Conservation (phyloP, 2,329 filamentous ascomycete species). For the Stachybotrys chlorohalonatus region DNA sequence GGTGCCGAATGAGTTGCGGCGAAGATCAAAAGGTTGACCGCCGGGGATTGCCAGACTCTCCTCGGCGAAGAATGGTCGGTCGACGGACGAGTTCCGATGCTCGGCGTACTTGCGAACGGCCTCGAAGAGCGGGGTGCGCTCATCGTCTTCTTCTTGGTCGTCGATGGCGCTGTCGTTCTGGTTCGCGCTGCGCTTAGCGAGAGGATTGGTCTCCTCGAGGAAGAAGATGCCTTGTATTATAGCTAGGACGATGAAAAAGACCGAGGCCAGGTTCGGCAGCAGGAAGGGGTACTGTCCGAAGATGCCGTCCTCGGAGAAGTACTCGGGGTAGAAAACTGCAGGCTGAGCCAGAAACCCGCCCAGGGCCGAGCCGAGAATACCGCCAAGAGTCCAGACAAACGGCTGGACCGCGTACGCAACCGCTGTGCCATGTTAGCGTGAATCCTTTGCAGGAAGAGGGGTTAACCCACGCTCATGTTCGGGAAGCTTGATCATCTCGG, state of each 20-base stretch:
- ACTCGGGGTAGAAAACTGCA: conserved; percentile 58
- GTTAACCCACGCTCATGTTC: conserved; percentile 58
- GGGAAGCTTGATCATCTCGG: conserved; percentile 81
- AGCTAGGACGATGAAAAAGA: conserved; percentile 54
- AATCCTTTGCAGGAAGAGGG: not conserved
- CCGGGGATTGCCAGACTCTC: conserved; percentile 11
- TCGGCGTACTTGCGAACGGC: conserved; percentile 7
- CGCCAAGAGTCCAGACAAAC: conserved; percentile 80
- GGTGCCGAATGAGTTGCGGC: conserved; percentile 29
- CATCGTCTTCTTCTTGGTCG: conserved; percentile 10
- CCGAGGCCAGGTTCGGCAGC: conserved; percentile 39
- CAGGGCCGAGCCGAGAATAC: conserved; percentile 77
- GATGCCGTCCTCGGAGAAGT: conserved; percentile 35
- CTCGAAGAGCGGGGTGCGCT: conserved; percentile 13
- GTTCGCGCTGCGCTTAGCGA: not conserved
- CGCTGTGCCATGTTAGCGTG: conserved; percentile 5
- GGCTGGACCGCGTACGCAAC: conserved; percentile 80
- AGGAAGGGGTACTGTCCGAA: conserved; percentile 57
- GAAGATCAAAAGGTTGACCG: conserved; percentile 12
- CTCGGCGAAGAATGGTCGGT: conserved; percentile 9
- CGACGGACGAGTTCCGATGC: conserved; percentile 1
- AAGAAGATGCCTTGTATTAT: conserved; percentile 56
- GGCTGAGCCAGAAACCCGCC: conserved; percentile 64
- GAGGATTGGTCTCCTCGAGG: conserved; percentile 36
- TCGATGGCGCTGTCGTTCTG: conserved; percentile 5